These are phyloP conservation scores for Globisporangium sylvaticum DNA, from an alignment of 352 stramenopile species.

Conservation along the genomic window DNA sequence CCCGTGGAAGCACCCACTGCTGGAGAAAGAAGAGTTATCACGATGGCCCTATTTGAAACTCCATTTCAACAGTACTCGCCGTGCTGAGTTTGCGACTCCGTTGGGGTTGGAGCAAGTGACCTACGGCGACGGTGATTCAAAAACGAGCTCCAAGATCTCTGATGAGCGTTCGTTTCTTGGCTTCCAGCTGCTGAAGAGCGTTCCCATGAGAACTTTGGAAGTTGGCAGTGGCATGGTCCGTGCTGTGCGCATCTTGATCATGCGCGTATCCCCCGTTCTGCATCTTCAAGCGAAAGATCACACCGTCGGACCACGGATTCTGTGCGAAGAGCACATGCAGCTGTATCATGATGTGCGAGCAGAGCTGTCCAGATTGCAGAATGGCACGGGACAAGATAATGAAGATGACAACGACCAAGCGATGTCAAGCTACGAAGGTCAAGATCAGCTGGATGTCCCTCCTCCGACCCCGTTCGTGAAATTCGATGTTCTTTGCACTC, in stretches of 20 bases:
- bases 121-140: background rate
- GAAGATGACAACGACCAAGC: conserved; percentile 13
- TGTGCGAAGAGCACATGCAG: conserved; percentile 60
- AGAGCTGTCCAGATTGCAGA: conserved; percentile 21
- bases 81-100: conserved; percentile 32
- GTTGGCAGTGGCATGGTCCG: conserved; percentile 57
- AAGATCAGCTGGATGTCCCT: conserved; percentile 25
- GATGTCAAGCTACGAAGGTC: conserved; percentile 5
- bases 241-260: conserved; percentile 47
- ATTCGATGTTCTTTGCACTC: conserved; percentile 59
- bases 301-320: conserved; percentile 51
- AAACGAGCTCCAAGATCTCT: background rate
- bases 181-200: conserved; percentile 58
- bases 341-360: conserved; percentile 44
- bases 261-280: conserved; percentile 51
- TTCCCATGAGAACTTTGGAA: conserved; percentile 61
- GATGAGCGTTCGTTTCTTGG: conserved; percentile 10
- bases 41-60: conserved; percentile 61
- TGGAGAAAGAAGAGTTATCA: conserved; percentile 42
- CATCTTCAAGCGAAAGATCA: conserved; percentile 67
- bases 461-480: conserved; percentile 62
- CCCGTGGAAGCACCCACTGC: conserved; percentile 42
- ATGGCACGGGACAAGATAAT: conserved; percentile 15
- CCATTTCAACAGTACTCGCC: conserved; percentile 65
- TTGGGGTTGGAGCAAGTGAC: conserved; percentile 45